phyloP scores from a whole-genome alignment of 1,139 yeast species.

The Nakaseomyces uthaithaninus region DNA sequence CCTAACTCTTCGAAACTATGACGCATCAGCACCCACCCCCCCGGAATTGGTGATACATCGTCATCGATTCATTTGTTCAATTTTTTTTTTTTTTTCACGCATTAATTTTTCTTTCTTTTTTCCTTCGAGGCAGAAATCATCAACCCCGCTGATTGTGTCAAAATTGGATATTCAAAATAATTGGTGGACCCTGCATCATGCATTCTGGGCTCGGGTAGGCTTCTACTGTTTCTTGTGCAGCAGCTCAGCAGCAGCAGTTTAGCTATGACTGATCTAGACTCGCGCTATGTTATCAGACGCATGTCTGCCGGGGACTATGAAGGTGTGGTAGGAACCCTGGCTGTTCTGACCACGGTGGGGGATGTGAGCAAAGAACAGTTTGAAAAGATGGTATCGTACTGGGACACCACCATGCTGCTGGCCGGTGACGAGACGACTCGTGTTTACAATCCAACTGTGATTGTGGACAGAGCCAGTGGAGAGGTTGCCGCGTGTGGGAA shows the following conservation, averaged over 20 bases:
- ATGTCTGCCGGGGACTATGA: conserved; percentile 40
- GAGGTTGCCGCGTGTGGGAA: conserved; percentile 42
- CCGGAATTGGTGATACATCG: neutral
- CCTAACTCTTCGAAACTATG: no score
- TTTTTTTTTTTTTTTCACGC: neutral
- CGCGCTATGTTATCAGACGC: conserved; percentile 43
- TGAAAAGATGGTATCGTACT: conserved; percentile 38
- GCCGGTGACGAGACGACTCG: conserved; percentile 27
- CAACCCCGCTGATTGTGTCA: neutral
- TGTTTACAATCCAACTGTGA: conserved; percentile 54
- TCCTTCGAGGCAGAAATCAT: neutral
- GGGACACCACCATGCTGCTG: conserved; percentile 36
- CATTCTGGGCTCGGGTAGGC: no score
- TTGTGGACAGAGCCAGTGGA: conserved; percentile 37
- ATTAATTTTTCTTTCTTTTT: neutral
- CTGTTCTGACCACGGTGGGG: conserved; percentile 60
- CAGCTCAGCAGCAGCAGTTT: no score
- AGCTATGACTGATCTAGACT: conserved; percentile 8
- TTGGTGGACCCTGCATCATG: no score
- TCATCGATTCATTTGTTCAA: neutral
- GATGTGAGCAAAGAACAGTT: conserved; percentile 41
- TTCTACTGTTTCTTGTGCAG: no score
- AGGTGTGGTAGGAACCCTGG: conserved; percentile 44
- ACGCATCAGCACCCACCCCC: no score
- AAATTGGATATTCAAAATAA: no score